phyloP scores from a whole-genome alignment of 257 asterid genomes.

The Paraleonurus japonicus region DNA sequence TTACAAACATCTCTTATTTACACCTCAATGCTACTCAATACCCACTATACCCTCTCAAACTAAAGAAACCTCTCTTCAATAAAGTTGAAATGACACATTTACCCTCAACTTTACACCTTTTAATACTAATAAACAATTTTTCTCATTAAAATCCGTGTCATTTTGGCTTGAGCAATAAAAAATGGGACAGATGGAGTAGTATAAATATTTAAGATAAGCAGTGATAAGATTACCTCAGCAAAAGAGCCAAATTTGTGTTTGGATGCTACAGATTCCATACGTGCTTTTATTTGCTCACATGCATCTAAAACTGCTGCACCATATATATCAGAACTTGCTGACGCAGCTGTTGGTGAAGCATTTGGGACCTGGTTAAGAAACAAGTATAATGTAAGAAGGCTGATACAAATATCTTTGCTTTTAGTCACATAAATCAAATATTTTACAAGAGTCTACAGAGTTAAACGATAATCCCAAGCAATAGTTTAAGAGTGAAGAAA shows the following conservation, averaged over 20 bases:
- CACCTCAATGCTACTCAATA: too few species aligned
- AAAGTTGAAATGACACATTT: too few species aligned
- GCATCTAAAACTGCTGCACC: constrained; percentile 99
- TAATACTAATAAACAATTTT: too few species aligned
- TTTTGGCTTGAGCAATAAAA: too few species aligned
- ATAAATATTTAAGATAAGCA: neutral
- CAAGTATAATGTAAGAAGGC: constrained; percentile 6
- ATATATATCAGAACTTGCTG: constrained; percentile 95
- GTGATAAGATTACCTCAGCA: constrained; percentile 56
- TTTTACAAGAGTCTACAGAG: neutral
- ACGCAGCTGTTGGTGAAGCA: constrained; percentile 98
- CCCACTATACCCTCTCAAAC: too few species aligned
- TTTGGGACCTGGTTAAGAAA: constrained; percentile 69
- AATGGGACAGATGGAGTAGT: too few species aligned
- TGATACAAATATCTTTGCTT: neutral
- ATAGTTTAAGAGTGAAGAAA: neutral
- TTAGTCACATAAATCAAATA: constrained; percentile 13
- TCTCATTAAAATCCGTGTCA: too few species aligned
- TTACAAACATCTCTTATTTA: too few species aligned
- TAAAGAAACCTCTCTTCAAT: too few species aligned
- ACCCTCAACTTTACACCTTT: too few species aligned
- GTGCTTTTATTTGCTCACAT: constrained; percentile 87
- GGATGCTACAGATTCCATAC: constrained; percentile 75
- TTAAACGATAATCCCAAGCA: neutral
- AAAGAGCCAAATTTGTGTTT: constrained; percentile 55